These are phyloP conservation scores for Vigna reflexopilosa DNA, from an alignment of 306 rosid genomes.

Conservation along the genomic window DNA sequence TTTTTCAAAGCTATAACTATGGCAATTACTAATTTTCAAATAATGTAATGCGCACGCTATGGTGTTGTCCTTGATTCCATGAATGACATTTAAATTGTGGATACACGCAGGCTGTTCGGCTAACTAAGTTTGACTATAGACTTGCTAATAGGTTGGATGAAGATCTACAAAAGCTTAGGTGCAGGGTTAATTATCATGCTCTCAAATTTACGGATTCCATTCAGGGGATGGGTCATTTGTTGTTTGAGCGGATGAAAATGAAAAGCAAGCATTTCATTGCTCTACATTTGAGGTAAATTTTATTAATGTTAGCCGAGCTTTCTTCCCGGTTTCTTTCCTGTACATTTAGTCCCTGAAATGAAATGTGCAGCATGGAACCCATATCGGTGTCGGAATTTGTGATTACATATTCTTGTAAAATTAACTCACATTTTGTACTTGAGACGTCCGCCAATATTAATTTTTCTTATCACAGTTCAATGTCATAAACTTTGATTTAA, in stretches of 20 bases:
- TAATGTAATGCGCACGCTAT: neutral
- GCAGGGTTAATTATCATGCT: slow-evolving; percentile 90
- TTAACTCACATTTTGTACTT: slow-evolving; percentile 10
- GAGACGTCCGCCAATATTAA: neutral
- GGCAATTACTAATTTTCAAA: neutral
- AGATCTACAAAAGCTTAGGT: slow-evolving; percentile 80
- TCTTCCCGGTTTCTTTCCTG: slow-evolving; percentile 23
- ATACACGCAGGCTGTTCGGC: slow-evolving; percentile 75
- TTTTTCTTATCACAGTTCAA: slow-evolving; percentile 11
- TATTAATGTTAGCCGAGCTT: slow-evolving; percentile 17
- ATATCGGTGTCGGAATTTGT: slow-evolving; percentile 8
- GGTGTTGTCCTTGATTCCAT: slow-evolving; percentile 8
- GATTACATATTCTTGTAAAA: neutral
- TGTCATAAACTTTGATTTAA: slow-evolving; percentile 36
- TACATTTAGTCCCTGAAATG: slow-evolving; percentile 14
- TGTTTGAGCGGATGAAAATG: slow-evolving; percentile 76
- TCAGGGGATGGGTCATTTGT: slow-evolving; percentile 65
- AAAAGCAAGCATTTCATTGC: slow-evolving; percentile 79
- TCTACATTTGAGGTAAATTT: slow-evolving; percentile 84
- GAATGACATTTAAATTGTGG: slow-evolving; percentile 31
- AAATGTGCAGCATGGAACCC: neutral
- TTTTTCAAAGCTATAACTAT: neutral
- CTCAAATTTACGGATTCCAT: slow-evolving; percentile 74
- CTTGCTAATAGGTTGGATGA: slow-evolving; percentile 76
- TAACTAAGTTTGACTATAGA: slow-evolving; percentile 90